Percentiles rank a stretch among this genome's conserved stretches.
phyloP scores from a whole-genome alignment of 1,284 basidiomycete species.

The Exobasidium rhododendri region DNA sequence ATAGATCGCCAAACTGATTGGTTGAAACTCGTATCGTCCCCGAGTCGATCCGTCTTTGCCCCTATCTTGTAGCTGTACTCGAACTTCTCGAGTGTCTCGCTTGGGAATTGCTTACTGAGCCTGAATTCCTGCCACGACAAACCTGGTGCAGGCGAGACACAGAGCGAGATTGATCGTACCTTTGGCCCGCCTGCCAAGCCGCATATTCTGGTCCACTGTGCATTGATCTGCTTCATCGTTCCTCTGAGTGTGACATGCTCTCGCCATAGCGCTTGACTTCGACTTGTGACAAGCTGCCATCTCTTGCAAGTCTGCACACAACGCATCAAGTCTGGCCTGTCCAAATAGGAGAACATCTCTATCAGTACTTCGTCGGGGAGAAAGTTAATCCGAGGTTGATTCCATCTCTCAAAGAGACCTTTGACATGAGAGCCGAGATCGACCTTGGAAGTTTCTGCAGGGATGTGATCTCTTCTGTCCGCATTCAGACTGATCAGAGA shows the following conservation, averaged over 20 bases:
- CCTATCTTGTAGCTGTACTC: constrained; percentile 1
- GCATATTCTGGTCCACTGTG: not conserved
- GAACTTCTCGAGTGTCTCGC: not conserved
- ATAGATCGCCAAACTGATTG: no score
- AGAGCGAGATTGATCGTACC: not conserved
- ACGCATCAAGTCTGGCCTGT: not conserved
- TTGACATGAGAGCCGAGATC: not conserved
- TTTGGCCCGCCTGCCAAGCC: not conserved
- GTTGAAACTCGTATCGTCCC: no score
- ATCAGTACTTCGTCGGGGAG: not conserved
- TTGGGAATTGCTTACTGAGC: not conserved
- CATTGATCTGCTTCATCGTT: not conserved
- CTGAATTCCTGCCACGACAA: no score
- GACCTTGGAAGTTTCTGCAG: not conserved
- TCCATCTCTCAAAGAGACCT: not conserved
- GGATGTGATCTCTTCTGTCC: no score
- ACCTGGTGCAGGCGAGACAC: no score
- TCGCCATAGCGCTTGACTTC: not conserved
- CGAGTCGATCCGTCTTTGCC: no score
- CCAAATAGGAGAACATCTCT: not conserved
- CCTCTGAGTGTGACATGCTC: not conserved
- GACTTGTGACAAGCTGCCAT: not conserved
- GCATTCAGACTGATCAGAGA: no score
- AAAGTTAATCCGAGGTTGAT: not conserved
- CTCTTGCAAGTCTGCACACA: not conserved